phyloP scores from a whole-genome alignment of 208 protist genomes.

The Trypanosoma boissoni region DNA sequence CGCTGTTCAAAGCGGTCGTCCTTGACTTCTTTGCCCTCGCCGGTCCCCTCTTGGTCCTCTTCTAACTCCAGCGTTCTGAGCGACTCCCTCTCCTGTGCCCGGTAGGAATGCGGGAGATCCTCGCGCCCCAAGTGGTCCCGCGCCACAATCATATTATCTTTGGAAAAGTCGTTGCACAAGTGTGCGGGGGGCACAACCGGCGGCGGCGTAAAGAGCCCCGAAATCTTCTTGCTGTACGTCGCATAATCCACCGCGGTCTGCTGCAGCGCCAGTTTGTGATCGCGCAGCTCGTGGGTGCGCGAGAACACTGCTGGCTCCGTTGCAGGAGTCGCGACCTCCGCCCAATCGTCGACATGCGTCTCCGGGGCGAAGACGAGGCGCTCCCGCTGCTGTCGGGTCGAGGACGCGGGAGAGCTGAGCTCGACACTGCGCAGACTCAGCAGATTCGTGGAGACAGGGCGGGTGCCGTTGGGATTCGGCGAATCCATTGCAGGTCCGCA shows the following conservation, averaged over 20 bases:
- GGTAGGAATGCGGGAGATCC: background rate
- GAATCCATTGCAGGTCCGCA: too few species aligned
- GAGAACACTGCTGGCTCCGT: too few species aligned
- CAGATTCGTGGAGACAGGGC: too few species aligned
- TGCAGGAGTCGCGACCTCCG: too few species aligned
- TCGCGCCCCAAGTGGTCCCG: slow-evolving; percentile 10
- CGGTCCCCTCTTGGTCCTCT: background rate
- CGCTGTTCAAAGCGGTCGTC: slow-evolving; percentile 4
- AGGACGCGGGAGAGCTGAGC: too few species aligned
- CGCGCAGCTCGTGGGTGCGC: background rate
- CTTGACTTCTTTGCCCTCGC: background rate
- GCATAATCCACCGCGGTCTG: background rate
- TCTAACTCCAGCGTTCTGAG: background rate
- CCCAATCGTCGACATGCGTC: too few species aligned
- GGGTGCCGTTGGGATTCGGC: too few species aligned
- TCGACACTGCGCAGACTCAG: too few species aligned
- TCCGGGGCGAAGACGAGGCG: too few species aligned
- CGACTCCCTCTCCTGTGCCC: background rate
- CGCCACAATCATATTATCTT: slow-evolving; percentile 11
- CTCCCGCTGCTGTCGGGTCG: too few species aligned
- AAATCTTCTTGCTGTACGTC: background rate
- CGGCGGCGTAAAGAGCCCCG: slow-evolving; percentile 7
- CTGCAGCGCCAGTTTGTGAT: slow-evolving; percentile 1
- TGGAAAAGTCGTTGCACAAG: slow-evolving; percentile 12
- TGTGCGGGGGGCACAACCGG: slow-evolving; percentile 6